These are phyloP conservation scores for Talaromyces sp. DNA, from an alignment of 2,329 filamentous ascomycete genomes.

Conservation along the genomic window DNA sequence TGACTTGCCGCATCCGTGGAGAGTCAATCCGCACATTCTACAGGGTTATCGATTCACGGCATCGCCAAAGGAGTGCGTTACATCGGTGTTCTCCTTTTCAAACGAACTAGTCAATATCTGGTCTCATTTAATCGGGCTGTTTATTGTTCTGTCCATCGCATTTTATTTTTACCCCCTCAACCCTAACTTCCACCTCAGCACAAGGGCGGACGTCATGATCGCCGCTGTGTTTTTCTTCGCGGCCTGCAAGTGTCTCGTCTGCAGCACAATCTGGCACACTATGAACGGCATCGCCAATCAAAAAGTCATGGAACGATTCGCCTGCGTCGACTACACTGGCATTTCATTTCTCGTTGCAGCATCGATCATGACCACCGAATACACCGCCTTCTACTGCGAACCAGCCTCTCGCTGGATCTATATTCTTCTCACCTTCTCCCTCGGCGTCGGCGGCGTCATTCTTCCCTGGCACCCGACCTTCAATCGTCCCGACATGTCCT, in stretches of 20 bases:
- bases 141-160: slow-evolving; percentile 80
- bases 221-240: slow-evolving; percentile 94
- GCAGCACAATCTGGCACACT: slow-evolving; percentile 95
- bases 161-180: slow-evolving; percentile 95
- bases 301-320: slow-evolving; percentile 84
- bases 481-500: slow-evolving; percentile 87
- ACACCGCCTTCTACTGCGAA: slow-evolving; percentile 98
- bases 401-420: slow-evolving; percentile 80
- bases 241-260: slow-evolving; percentile 88
- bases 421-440: slow-evolving; percentile 70
- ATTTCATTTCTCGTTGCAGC: slow-evolving; percentile 90
- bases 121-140: slow-evolving; percentile 85
- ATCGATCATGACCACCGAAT: slow-evolving; percentile 96
- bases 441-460: slow-evolving; percentile 82
- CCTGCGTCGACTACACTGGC: slow-evolving; percentile 96
- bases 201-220: slow-evolving; percentile 82
- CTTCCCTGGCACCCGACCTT: slow-evolving; percentile 95
- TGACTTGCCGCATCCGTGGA: slow-evolving; percentile 86
- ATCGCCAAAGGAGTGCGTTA: slow-evolving; percentile 81
- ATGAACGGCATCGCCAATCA: slow-evolving; percentile 96
- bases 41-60: slow-evolving; percentile 91
- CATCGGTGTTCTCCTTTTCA: slow-evolving; percentile 74
- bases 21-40: slow-evolving; percentile 88
- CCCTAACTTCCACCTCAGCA: slow-evolving; percentile 78
- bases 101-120: slow-evolving; percentile 98